These are phyloP conservation scores for Pichia occidentalis DNA, from an alignment of 805 yeast genomes.

Conservation along the genomic window DNA sequence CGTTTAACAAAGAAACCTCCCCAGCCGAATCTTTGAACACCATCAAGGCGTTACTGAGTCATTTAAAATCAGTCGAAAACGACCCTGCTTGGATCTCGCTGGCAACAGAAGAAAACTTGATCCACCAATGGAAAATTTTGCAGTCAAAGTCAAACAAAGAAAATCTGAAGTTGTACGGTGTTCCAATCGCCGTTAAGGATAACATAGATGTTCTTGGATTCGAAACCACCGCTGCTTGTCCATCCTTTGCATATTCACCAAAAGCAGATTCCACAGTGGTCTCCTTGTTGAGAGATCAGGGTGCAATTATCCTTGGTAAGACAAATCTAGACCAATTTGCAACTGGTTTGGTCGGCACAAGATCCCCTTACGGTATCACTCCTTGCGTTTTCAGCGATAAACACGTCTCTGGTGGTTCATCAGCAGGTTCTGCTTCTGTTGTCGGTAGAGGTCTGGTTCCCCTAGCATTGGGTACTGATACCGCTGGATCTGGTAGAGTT, in stretches of 20 bases:
- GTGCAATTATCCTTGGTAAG: slow-evolving; percentile 90
- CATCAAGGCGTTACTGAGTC: slow-evolving; percentile 39
- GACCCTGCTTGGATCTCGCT: slow-evolving; percentile 94
- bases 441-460: slow-evolving; percentile 91
- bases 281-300: slow-evolving; percentile 65
- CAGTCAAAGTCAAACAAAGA: slow-evolving; percentile 53
- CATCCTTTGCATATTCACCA: slow-evolving; percentile 69
- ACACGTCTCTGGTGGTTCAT: slow-evolving; percentile 92
- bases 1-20: slow-evolving; percentile 56
- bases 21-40: slow-evolving; percentile 53
- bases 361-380: slow-evolving; percentile 92
- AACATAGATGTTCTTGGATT: slow-evolving; percentile 83
- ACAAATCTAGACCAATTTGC: slow-evolving; percentile 97
- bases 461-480: slow-evolving; percentile 86
- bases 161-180: slow-evolving; percentile 76
- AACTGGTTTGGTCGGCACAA: slow-evolving; percentile 91
- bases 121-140: slow-evolving; percentile 72
- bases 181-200: slow-evolving; percentile 91
- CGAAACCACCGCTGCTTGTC: slow-evolving; percentile 93
- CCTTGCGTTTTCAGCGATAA: slow-evolving; percentile 67
- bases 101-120: slow-evolving; percentile 53
- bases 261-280: slow-evolving; percentile 71
- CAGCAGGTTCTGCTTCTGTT: slow-evolving; percentile 91
- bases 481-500: slow-evolving; percentile 97
- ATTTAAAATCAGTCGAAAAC: slow-evolving; percentile 37